These are phyloP conservation scores for Selaginella moellendorffii DNA, from an alignment of 75 land plant species.

Conservation along the genomic window DNA sequence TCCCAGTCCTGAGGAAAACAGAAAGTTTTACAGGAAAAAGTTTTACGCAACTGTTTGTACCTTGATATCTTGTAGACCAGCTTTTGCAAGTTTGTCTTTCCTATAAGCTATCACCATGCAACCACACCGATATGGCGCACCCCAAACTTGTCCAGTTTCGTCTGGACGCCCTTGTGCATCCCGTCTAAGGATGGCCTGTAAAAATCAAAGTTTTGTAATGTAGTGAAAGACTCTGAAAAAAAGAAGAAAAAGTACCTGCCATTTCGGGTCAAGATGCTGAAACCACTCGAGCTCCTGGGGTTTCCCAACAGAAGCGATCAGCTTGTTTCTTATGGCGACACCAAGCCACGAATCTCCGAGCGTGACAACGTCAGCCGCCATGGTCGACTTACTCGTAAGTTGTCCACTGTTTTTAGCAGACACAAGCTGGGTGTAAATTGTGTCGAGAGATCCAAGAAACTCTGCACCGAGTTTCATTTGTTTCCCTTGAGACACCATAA, in stretches of 20 bases:
- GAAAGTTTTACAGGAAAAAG: neutral
- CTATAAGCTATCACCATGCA: constrained; percentile 83
- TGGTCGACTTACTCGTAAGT: constrained; percentile 32
- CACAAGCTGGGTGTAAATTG: constrained; percentile 39
- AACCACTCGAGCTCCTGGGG: constrained; percentile 76
- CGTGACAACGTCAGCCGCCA: constrained; percentile 78
- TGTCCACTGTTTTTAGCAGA: constrained; percentile 18
- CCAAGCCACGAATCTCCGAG: constrained; percentile 85
- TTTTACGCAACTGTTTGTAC: constrained; percentile 20
- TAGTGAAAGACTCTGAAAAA: neutral
- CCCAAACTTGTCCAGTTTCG: constrained; percentile 63
- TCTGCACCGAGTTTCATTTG: constrained; percentile 34
- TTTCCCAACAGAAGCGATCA: constrained; percentile 56
- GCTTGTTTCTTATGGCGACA: constrained; percentile 36
- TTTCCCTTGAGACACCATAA: constrained; percentile 61
- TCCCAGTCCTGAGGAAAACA: constrained; percentile 62
- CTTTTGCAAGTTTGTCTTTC: constrained; percentile 54
- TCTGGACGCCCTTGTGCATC: constrained; percentile 41
- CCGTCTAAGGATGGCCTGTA: constrained; percentile 58
- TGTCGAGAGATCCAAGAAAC: constrained; percentile 39
- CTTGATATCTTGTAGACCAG: constrained; percentile 59
- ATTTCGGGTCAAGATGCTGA: constrained; percentile 34
- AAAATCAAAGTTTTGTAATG: neutral
- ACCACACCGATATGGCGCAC: constrained; percentile 86
- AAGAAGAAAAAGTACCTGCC: constrained; percentile 48